Evolutionary conservation across 345 rosid genomes (phyloP).

Genomic region (Dipteronia dyeriana): DNA sequence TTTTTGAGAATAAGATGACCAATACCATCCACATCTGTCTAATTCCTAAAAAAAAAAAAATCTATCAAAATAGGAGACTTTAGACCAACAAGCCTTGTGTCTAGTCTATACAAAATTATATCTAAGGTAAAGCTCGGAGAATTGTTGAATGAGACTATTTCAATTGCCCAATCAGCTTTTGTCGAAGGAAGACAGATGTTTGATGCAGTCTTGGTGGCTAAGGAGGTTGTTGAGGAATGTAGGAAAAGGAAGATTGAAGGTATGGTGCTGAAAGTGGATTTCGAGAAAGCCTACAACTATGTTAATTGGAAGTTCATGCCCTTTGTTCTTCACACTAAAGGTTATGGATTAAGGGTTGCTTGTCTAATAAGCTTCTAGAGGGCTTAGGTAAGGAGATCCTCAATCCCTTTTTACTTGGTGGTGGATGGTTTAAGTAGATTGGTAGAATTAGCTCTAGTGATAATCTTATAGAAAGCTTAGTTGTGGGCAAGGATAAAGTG

Average conservation of each 20-base stretch:
- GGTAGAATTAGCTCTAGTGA: no score
- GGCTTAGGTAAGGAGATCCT: no score
- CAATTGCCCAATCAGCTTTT: not conserved
- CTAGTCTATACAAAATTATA: not conserved
- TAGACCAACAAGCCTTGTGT: not conserved
- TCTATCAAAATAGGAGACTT: not conserved
- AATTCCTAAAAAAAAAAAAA: not conserved
- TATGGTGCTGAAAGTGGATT: not conserved
- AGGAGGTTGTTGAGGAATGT: not conserved
- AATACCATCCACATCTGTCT: not conserved
- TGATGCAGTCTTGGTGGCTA: not conserved
- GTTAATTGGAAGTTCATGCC: not conserved
- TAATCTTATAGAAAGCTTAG: no score
- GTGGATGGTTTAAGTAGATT: no score
- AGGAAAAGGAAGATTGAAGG: not conserved
- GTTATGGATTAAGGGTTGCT: not conserved
- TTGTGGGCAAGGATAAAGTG: no score
- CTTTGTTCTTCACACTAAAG: not conserved
- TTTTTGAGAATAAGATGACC: not conserved
- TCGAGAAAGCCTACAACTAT: not conserved
- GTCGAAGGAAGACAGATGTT: not conserved
- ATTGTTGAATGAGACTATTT: not conserved
- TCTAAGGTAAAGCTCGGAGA: not conserved
- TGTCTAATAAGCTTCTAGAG: not conserved
- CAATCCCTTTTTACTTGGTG: no score